phyloP scores from a whole-genome alignment of 1,284 basidiomycete species.

The Fomes fomentarius region DNA sequence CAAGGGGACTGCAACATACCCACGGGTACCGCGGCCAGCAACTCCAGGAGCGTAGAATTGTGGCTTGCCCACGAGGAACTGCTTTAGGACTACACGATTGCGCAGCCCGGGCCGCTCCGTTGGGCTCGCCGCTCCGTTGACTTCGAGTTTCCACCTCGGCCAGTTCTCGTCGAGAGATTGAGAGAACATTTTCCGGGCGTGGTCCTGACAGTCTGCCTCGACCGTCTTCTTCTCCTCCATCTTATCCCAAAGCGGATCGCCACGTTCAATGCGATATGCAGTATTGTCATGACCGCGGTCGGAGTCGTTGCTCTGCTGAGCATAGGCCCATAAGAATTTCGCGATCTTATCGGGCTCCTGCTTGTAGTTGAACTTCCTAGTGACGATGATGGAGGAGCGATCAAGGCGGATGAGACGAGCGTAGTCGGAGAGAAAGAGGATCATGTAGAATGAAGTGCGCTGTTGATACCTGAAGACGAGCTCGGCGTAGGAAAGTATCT shows the following conservation, averaged over 20 bases:
- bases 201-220: background rate
- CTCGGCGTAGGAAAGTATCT: constrained; percentile 11
- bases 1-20: constrained; percentile 12
- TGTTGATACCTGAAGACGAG: constrained; percentile 13
- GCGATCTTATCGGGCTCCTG: constrained; percentile 1
- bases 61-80: constrained; percentile 9
- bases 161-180: constrained; percentile 1
- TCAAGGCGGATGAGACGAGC: constrained; percentile 16
- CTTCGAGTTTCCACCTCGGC: constrained; percentile 13
- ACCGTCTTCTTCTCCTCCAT: background rate
- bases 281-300: constrained; percentile 14
- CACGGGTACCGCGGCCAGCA: constrained; percentile 14
- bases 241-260: background rate
- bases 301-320: background rate
- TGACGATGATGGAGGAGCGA: constrained; percentile 9
- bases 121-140: background rate
- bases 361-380: constrained; percentile 15
- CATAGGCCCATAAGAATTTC: constrained; percentile 16
- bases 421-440: constrained; percentile 12
- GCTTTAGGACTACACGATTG: background rate
- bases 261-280: background rate
- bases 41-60: constrained; percentile 1
- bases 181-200: background rate
- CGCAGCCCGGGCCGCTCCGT: no score
- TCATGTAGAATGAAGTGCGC: constrained; percentile 3